These are phyloP conservation scores for Yamadazyma blattariae DNA, from an alignment of 1,139 yeast species.

Conservation along the genomic window DNA sequence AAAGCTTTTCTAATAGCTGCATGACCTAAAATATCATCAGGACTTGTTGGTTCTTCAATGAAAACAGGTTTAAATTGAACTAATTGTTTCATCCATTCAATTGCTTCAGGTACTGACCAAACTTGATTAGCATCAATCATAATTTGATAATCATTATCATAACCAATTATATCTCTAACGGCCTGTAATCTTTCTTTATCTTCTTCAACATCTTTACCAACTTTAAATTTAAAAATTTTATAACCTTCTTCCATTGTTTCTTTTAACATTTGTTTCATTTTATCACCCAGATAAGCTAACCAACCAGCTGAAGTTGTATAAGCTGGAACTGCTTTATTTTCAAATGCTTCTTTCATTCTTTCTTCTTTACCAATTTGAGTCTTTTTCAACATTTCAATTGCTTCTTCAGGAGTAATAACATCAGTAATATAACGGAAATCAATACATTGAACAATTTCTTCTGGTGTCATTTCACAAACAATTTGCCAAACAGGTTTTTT, in stretches of 20 bases:
- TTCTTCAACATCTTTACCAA: constrained; percentile 32
- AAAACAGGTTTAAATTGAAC: constrained; percentile 35
- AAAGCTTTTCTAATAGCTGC: constrained; percentile 31
- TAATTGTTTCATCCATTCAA: constrained; percentile 32
- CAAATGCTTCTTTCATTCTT: constrained; percentile 24
- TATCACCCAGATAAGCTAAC: constrained; percentile 40
- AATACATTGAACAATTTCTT: constrained; percentile 38
- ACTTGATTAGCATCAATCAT: constrained; percentile 28
- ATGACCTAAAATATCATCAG: constrained; percentile 38
- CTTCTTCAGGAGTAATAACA: constrained; percentile 37
- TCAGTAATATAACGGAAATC: constrained; percentile 40
- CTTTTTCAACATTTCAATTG: constrained; percentile 24
- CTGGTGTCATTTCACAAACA: constrained; percentile 37
- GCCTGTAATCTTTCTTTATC: constrained; percentile 28
- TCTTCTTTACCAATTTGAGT: constrained; percentile 24
- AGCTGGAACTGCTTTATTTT: constrained; percentile 37
- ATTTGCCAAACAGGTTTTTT: constrained; percentile 35
- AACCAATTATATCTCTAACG: constrained; percentile 38
- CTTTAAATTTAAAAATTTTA: constrained; percentile 38
- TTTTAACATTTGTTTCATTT: constrained; percentile 22
- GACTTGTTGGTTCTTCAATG: constrained; percentile 40
- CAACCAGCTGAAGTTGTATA: constrained; percentile 46
- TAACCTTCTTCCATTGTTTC: constrained; percentile 36
- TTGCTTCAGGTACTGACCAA: constrained; percentile 40
- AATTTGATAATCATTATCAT: constrained; percentile 27